Conservation (phyloP, 2,329 filamentous ascomycete genomes). For the Penicillium capsulatum region DNA sequence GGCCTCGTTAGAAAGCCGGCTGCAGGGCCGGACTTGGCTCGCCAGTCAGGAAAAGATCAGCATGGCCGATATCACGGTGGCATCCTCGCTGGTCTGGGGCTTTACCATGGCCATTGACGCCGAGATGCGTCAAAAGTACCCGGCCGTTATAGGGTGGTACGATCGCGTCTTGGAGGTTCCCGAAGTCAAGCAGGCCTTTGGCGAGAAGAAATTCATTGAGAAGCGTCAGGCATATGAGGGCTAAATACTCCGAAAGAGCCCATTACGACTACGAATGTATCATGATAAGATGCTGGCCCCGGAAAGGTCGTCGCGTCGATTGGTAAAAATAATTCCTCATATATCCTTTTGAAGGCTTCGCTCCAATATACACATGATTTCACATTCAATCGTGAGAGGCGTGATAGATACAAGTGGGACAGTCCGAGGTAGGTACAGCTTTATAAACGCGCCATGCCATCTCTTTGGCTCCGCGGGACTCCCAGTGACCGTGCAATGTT, state of each 20-base stretch:
- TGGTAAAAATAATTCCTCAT: too few species aligned
- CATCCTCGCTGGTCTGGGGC: conserved; percentile 24
- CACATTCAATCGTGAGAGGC: too few species aligned
- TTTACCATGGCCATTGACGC: conserved; percentile 24
- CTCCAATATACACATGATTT: too few species aligned
- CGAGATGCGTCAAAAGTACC: conserved; percentile 27
- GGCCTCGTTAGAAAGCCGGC: conserved; percentile 17
- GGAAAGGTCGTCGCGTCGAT: too few species aligned
- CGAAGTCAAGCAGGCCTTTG: conserved; percentile 28
- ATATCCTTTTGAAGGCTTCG: too few species aligned
- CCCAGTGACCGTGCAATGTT: conserved; percentile 35
- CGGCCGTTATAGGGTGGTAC: conserved; percentile 23
- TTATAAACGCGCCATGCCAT: conserved; percentile 25
- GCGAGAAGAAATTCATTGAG: conserved; percentile 25
- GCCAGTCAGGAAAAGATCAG: conserved; percentile 19
- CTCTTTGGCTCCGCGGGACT: conserved; percentile 8
- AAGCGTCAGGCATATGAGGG: conserved; percentile 15
- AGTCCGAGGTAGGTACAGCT: too few species aligned
- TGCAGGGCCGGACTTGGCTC: conserved; percentile 23
- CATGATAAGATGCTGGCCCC: background rate
- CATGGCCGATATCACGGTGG: conserved; percentile 28
- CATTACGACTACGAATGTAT: background rate
- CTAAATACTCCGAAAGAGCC: background rate
- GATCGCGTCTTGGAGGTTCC: conserved; percentile 19
- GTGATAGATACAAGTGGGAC: too few species aligned